These are phyloP conservation scores for Monascus ruber DNA, from an alignment of 2,329 filamentous ascomycete species.

Conservation along the genomic window DNA sequence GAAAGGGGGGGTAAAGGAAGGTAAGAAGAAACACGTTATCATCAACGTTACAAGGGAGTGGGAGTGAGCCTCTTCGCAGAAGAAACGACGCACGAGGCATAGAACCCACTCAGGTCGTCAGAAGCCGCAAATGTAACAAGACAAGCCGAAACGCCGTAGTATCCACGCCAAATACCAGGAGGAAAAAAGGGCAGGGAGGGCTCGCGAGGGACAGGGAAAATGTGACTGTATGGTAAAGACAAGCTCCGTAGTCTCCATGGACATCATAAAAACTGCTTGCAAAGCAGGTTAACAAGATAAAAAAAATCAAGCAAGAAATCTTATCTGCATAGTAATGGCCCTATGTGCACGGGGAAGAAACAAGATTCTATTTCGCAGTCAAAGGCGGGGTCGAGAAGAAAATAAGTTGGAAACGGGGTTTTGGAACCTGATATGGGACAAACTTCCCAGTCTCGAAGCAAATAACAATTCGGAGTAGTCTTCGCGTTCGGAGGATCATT, in stretches of 20 bases:
- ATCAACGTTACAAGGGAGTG: no score
- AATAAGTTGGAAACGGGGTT: conserved; percentile 2
- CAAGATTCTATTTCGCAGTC: background rate
- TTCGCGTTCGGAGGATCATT: conserved; percentile 14
- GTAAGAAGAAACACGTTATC: no score
- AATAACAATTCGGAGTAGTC: background rate
- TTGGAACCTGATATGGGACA: background rate
- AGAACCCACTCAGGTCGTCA: no score
- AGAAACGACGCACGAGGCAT: no score
- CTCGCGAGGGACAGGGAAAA: background rate
- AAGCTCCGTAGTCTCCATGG: conserved; percentile 9
- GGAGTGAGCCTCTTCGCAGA: no score
- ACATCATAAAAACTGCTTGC: conserved; percentile 12
- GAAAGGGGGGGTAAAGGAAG: no score
- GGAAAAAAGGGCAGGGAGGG: background rate
- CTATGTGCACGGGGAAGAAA: background rate
- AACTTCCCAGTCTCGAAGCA: no score
- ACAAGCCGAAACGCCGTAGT: conserved; percentile 7
- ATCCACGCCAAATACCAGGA: conserved; percentile 18
- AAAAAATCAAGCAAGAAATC: background rate
- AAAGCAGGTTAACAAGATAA: background rate
- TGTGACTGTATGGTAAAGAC: conserved; percentile 5
- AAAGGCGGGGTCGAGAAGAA: conserved; percentile 1
- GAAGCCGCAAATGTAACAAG: no score
- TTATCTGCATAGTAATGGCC: background rate